Evolutionary conservation across 2,329 filamentous ascomycete species (phyloP), one percentile per base, ranked within the genome.

Genomic region (Colletotrichum sp.): DNA sequence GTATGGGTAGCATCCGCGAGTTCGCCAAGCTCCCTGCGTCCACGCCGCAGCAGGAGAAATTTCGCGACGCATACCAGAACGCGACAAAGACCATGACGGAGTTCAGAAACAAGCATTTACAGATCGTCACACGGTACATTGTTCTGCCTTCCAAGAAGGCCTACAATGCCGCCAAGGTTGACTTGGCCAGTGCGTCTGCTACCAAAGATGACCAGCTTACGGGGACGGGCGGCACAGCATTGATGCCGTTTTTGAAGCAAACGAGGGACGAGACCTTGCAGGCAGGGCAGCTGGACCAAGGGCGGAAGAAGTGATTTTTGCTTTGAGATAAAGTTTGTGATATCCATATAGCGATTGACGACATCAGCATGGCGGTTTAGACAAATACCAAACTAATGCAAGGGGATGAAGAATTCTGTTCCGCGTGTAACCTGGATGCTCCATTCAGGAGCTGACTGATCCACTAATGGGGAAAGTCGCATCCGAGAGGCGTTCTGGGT

Each of bases 181-280:
- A 90, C 74, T 79, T 90, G 69, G 87, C 88, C 1, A 89, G 86
- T 30, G 86, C 86, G 0, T 89, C 87, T 16, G 84, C 85, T 15
- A 77, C 69, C 9, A 83, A 82, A 67, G 79, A 79, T 2, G 80
- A 83, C 24, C 86, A 94, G 78, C 86, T 98, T 57, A 94, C 93
- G 1, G 96, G 96, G 0, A 98, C 96, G 0, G 96, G 96, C 3
- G 96, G 96, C 0, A 98, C 96, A 0, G 92, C 94, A 1, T 85
- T 99, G 69, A 94, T 98, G 73, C 95, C 96, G 0, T 99, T 99
- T 84, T 84, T 99, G 78, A 98, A 95, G 84, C 95, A 98, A 85
- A 94, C 95, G 5, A 89, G 96, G 21, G 95, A 98, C 82, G 96
- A 98, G 87, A 98, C 96, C 0, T 78, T 76, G 3, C 79, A 80